phyloP scores from a whole-genome alignment of 2,329 filamentous ascomycete genomes.

The Fusarium virguliforme region DNA sequence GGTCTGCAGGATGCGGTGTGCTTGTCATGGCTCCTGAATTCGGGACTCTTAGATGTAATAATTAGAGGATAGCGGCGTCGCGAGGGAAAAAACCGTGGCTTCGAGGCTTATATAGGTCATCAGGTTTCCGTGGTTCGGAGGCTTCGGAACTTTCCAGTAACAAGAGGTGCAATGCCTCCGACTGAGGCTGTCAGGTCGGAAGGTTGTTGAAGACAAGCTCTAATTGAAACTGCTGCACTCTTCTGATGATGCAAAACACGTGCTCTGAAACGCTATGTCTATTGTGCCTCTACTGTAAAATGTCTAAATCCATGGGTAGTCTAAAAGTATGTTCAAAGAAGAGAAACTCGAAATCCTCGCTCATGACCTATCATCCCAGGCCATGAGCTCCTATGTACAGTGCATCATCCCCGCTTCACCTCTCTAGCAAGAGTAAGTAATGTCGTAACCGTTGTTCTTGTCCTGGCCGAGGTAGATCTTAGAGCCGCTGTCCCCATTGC shows the following conservation, averaged over 20 bases:
- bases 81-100: background rate
- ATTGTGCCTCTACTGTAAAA: background rate
- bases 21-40: background rate
- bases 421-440: background rate
- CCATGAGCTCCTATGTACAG: background rate
- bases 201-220: background rate
- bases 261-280: background rate
- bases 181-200: background rate
- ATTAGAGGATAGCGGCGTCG: background rate
- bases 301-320: background rate
- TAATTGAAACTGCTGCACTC: background rate
- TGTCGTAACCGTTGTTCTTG: slow-evolving; percentile 45
- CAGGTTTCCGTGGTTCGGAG: background rate
- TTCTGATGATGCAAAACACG: background rate
- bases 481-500: slow-evolving; percentile 42
- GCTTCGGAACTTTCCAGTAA: background rate
- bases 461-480: slow-evolving; percentile 53
- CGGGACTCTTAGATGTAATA: background rate
- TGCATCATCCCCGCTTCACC: background rate
- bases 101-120: background rate
- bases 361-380: background rate
- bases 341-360: background rate
- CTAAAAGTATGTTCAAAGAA: slow-evolving; percentile 2
- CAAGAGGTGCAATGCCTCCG: background rate
- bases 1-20: background rate